Base-by-base conservation (phyloP, 306 rosid species). In the Dalbergia oliveri region DNA sequence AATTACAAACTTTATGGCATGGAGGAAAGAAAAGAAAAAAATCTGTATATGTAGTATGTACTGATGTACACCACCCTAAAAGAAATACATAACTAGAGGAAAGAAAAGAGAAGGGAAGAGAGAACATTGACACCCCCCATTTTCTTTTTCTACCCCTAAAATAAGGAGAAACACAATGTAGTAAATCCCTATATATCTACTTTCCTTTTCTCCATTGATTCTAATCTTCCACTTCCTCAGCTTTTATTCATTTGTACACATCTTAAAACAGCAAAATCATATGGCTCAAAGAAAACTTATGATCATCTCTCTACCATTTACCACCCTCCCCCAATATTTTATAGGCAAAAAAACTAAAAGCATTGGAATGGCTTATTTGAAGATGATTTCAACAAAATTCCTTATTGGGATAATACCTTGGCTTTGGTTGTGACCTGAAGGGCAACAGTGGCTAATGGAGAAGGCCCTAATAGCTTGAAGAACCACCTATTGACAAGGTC, bases 201-300 rank as follows among this genome's bases (percentile, higher is more conserved):
- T 83, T 64, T 21, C 26, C 79, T 77, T 74, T 84, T 83, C 80
- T 81, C 86, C 87, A 76, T 66, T 72, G 85, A 82, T 67, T 83
- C 79, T 86, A 81, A 80, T 91, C 93, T 70, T 81, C 81, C 88
- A 69, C 86, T 83, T 82, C 76, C 84, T 80, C 90, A 76, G 79
- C 80, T 51, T 79, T 87, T 91, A 88, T 92, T 92, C 93, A 85
- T 94, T 89, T 94, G 86, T 91, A 92, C 83, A 84, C 77, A 76
- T 72, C 89, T 77, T 69, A 86, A 86, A 88, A 81, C 86, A 89
- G 77, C 85, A 85, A 90, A 90, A 89, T 83, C 88, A 81, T 89
- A 87, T 26, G 31, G 80, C 88, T 84, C 81, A 79, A 85, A 83
- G 85, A 81, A 75, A 81, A 60, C 83, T 83, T 77, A 81, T 73